Evolutionary conservation across 352 stramenopile genomes (phyloP).

Genomic region (Phytophthora hybrid): DNA sequence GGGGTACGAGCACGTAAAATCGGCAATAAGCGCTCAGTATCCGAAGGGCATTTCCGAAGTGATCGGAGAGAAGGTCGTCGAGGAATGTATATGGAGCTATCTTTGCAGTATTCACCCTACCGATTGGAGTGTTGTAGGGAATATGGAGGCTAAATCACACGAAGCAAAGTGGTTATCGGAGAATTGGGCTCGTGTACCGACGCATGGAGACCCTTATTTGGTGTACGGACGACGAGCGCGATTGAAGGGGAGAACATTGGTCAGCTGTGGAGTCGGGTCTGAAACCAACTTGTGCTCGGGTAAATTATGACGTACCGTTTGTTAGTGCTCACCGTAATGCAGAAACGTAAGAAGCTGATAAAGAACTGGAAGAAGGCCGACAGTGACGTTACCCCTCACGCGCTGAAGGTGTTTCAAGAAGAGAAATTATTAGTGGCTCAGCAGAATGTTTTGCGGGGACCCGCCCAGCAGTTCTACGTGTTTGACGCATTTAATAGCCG

Average conservation of each 20-base stretch:
- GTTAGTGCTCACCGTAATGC: background rate
- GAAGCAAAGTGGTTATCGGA: slow-evolving; percentile 1
- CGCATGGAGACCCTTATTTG: slow-evolving; percentile 11
- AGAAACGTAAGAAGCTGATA: slow-evolving; percentile 5
- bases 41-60: background rate
- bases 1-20: slow-evolving; percentile 2
- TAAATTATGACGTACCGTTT: background rate
- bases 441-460: background rate
- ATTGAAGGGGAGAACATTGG: slow-evolving; percentile 19
- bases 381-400: background rate
- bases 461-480: background rate
- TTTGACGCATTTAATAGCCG: background rate
- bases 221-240: slow-evolving; percentile 7
- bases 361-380: background rate
- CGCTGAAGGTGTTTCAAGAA: background rate
- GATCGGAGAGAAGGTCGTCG: background rate
- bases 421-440: background rate
- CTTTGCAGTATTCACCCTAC: slow-evolving; percentile 12
- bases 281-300: slow-evolving; percentile 2
- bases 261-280: slow-evolving; percentile 5
- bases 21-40: background rate
- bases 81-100: slow-evolving; percentile 15
- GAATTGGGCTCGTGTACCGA: background rate
- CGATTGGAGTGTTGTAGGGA: slow-evolving; percentile 8
- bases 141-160: background rate